Evolutionary conservation across 768 basidiomycete genomes (phyloP).

Genomic region (Collybiopsis confluens): DNA sequence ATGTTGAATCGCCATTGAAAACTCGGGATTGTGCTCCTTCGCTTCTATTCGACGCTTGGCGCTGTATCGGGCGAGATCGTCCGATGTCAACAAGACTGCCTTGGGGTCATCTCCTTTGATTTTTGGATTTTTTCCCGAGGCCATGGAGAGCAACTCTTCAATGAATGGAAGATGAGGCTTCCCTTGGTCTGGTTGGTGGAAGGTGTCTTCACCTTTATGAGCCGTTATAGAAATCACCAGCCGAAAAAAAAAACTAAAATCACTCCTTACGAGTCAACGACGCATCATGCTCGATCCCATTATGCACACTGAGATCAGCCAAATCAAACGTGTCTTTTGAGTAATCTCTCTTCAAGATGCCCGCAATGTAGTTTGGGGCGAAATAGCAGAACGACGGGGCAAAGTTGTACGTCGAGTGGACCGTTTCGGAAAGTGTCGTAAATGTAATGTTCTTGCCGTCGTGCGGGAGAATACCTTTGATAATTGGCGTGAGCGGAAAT

Average conservation of each 20-base stretch:
- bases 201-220: constrained; percentile 49
- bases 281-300: constrained; percentile 71
- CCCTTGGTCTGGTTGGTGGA: constrained; percentile 46
- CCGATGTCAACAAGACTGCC: constrained; percentile 42
- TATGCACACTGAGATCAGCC: constrained; percentile 65
- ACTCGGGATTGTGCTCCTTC: constrained; percentile 50
- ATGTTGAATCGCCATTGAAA: constrained; percentile 44
- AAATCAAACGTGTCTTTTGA: constrained; percentile 59
- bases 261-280: constrained; percentile 53
- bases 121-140: constrained; percentile 42
- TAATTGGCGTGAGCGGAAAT: constrained; percentile 31
- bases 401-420: constrained; percentile 67
- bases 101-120: constrained; percentile 32
- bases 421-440: constrained; percentile 34
- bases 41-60: constrained; percentile 61
- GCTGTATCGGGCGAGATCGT: constrained; percentile 54
- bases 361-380: constrained; percentile 58
- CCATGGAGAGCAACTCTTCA: constrained; percentile 51
- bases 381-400: constrained; percentile 62
- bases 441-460: constrained; percentile 70
- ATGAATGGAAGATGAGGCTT: constrained; percentile 46
- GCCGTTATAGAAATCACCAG: neutral
- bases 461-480: constrained; percentile 59
- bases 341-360: constrained; percentile 54
- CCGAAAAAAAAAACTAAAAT: constrained; percentile 12